Conservation (phyloP, 805 yeast genomes). For the Cyberlindnera mississippiensis region DNA sequence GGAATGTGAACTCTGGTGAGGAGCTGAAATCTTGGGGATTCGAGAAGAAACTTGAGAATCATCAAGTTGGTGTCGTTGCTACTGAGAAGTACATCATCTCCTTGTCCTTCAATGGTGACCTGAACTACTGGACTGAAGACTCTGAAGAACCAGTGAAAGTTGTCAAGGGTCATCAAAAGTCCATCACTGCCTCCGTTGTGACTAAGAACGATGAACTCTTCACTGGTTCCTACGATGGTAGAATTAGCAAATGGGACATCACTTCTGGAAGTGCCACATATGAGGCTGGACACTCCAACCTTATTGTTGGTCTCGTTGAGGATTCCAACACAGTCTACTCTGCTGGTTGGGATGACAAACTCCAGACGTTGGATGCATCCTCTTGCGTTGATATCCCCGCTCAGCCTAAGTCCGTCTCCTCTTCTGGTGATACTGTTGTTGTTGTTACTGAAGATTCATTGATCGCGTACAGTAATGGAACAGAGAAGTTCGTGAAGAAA, state of each 20-base stretch:
- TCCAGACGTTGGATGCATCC: conserved; percentile 38
- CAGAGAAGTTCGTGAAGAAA: conserved; percentile 26
- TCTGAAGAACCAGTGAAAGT: conserved; percentile 31
- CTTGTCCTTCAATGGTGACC: conserved; percentile 65
- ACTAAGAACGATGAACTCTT: conserved; percentile 29
- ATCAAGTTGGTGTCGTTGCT: conserved; percentile 76
- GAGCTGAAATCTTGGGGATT: conserved; percentile 48
- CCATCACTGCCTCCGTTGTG: conserved; percentile 58
- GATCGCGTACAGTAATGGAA: conserved; percentile 32
- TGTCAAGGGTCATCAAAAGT: conserved; percentile 76
- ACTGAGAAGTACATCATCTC: conserved; percentile 60
- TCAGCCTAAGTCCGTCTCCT: conserved; percentile 49
- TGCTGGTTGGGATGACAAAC: conserved; percentile 88
- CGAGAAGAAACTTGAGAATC: conserved; percentile 49
- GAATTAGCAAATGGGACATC: conserved; percentile 56
- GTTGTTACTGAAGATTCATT: conserved; percentile 37
- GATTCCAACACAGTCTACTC: conserved; percentile 37
- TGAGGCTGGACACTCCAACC: conserved; percentile 53
- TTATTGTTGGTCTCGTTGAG: conserved; percentile 50
- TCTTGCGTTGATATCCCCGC: conserved; percentile 33
- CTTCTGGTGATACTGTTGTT: conserved; percentile 34
- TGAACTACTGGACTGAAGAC: conserved; percentile 52
- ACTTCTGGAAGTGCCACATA: conserved; percentile 35
- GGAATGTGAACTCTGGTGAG: conserved; percentile 51
- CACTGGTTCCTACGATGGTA: conserved; percentile 85